Base-by-base conservation (phyloP, 805 yeast species). In the Teunomyces aglyptinius region DNA sequence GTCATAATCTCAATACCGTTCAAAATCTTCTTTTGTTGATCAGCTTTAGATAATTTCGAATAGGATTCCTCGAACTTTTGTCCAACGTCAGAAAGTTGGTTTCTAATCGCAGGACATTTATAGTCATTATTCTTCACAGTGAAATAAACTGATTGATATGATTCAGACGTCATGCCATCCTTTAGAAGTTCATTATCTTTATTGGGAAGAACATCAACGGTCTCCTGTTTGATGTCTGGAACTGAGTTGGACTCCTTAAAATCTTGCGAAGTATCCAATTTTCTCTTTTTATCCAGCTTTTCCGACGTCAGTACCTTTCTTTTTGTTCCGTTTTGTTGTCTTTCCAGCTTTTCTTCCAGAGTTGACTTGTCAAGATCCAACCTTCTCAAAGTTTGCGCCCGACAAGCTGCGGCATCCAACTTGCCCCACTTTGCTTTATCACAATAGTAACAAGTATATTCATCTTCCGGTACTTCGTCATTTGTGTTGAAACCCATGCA, bases 401-500 rank as follows among this genome's bases (percentile, higher is more conserved):
- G 55, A 52, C 75, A 70, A 19, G 34, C 42, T 16, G 60, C 64
- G 0, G 77, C 64, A 51, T 78, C 73, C 34, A 81, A 71, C 41
- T 66, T 64, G 4, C 71, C 71, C 72, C 75, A 66, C 46, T 72
- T 69, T 19, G 52, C 47, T 39, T 68, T 61, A 47, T 84, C 85
- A 67, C 98, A 91, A 40, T 75, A 75, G 59, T 86, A 87, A 60
- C 98, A 91, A 24, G 80, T 71, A 60, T 86, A 91, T 47, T 67
- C 75, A 44, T 81, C 81, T 46, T 89, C 96, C 0, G 96, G 96
- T 0, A 83, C 95, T 42, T 86, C 83, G 33, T 80, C 85, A 48
- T 79, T 81, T 38, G 83, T 79, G 38, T 73, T 73, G 47, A 87
- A 88, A 6, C 85, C 86, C 80, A 89, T 88, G 65, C 98, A 91